Base-by-base conservation (phyloP, 208 protist species). In the Leishmania martiniquensis region DNA sequence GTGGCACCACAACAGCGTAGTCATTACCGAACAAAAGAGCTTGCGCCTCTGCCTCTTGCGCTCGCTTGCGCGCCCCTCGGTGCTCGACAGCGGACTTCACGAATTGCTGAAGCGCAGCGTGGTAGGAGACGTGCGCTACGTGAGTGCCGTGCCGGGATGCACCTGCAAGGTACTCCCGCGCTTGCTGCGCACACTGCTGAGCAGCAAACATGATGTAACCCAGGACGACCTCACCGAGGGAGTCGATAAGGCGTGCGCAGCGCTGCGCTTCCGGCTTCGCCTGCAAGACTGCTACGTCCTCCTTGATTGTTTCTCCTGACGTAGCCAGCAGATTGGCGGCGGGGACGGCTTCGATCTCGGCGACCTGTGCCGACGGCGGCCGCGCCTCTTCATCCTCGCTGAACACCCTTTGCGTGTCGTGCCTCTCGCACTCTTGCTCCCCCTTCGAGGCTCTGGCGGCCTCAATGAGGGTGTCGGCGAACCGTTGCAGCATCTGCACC, bases 151-250 rank as follows among this genome's bases (percentile, higher is more conserved):
- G 2, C 66, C 37, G 47, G 47, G 84, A 60, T 22, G 57, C 34
- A 9, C 60, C 78, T 15, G 54, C 62, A 45, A 81, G 51, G 76
- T 75, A 76, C 7, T 72, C 82, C 17, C 12, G 37, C 10, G 62
- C 68, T 13, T 72, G 73, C 60, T 85, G 75, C 29, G 47, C 77
- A 49, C 75, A 79, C 57, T 83, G 72, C 42, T 65, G 55, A 4
- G 79, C 57, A 10, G 81, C 87, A 17, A 55, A 59, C 51, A 70
- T 71, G 57, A 92, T 85, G 74, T 87, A 92, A 54, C 72, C 78
- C 20, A 92, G 57, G 12, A 91, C 83, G 4, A 79, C 83, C 39
- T 88, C 81, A 17, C 74, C 89, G 49, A 95, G 85, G 22, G 89
- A 63, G 42, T 84, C 67, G 47, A 90, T 72, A 32, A 92, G 75